Evolutionary conservation across 2,329 filamentous ascomycete species (phyloP).

Genomic region (Ceratocystiopsis minuta): DNA sequence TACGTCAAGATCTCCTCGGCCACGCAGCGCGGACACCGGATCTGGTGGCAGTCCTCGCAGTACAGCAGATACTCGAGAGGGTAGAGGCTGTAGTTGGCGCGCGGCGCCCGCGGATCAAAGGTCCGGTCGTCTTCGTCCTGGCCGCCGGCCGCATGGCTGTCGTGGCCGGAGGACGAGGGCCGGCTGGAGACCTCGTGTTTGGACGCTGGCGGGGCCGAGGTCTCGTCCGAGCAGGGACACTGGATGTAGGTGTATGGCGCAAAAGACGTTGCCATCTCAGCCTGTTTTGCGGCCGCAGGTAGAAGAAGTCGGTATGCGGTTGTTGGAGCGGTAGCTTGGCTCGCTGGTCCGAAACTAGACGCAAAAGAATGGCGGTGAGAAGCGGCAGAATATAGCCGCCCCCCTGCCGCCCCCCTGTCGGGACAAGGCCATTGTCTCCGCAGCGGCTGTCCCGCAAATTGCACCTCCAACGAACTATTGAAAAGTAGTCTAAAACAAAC

Average conservation of each 20-base stretch:
- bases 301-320: no score
- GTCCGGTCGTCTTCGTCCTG: slow-evolving; percentile 57
- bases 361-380: slow-evolving; percentile 3
- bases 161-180: slow-evolving; percentile 13
- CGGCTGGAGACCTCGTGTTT: slow-evolving; percentile 13
- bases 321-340: no score
- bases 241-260: slow-evolving; percentile 49
- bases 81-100: slow-evolving; percentile 82
- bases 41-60: slow-evolving; percentile 94
- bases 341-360: no score
- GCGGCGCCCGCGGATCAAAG: slow-evolving; percentile 70
- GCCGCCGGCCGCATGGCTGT: slow-evolving; percentile 17
- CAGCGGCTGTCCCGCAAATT: no score
- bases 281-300: not conserved
- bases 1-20: slow-evolving; percentile 87
- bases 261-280: slow-evolving; percentile 14
- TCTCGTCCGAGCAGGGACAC: slow-evolving; percentile 42
- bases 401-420: no score
- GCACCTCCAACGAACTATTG: no score
- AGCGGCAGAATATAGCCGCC: slow-evolving; percentile 7
- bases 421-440: no score
- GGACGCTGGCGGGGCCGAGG: slow-evolving; percentile 24
- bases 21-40: slow-evolving; percentile 82
- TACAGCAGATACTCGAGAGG: slow-evolving; percentile 87
- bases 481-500: no score